phyloP scores from a whole-genome alignment of 306 rosid genomes.

The Medicago truncatula region MtrunA17r5.0-ANR NC_053046.1:15274501-15275000 shows the following conservation, averaged over 20 bases:
- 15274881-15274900: not conserved
- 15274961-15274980: not conserved
- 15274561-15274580: not conserved
- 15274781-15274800: not conserved
- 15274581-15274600: too few species aligned
- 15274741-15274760: too few species aligned
- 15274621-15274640: not conserved
- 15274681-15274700: too few species aligned
- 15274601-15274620: slow-evolving; percentile 14
- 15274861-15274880: slow-evolving; percentile 16
- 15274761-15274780: not conserved
- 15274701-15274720: too few species aligned
- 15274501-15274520: too few species aligned
- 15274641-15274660: too few species aligned
- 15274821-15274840: not conserved
- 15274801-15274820: not conserved
- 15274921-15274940: not conserved
- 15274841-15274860: slow-evolving; percentile 7
- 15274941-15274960: not conserved
- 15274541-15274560: too few species aligned
- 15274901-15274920: not conserved
- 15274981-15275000: too few species aligned
- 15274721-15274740: too few species aligned
- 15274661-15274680: too few species aligned
- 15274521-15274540: too few species aligned